A percentile compares a stretch with the other conserved stretches of the same genome.
Evolutionary conservation across 2,329 filamentous ascomycete genomes (phyloP).

Genomic region (Fulvia fulva): DNA sequence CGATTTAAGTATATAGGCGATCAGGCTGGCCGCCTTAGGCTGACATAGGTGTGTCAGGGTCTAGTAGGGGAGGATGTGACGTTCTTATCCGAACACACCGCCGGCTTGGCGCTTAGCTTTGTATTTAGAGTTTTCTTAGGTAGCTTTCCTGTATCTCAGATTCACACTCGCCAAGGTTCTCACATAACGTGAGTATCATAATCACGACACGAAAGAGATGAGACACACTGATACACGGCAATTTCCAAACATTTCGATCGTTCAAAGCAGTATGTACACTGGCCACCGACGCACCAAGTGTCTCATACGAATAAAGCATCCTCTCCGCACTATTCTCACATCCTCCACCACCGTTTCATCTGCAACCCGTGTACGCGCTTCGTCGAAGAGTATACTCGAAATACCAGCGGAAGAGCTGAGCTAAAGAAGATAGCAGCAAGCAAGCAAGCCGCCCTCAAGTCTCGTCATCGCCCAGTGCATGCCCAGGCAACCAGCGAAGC

Average conservation of each 20-base stretch:
- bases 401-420: constrained; percentile 8
- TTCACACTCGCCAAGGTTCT: no score
- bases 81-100: no score
- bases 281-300: constrained; percentile 4
- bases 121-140: no score
- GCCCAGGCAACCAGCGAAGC: background rate
- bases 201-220: background rate
- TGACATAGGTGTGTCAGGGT: no score
- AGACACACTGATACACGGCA: background rate
- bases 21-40: no score
- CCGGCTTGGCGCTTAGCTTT: no score
- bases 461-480: constrained; percentile 1
- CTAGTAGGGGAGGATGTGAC: no score
- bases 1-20: no score
- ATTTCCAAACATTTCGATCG: constrained; percentile 3
- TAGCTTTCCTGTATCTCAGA: no score
- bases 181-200: no score
- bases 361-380: constrained; percentile 1
- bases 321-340: background rate
- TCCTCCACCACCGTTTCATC: constrained; percentile 2
- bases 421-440: constrained; percentile 3
- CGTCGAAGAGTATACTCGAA: constrained; percentile 8
- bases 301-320: constrained; percentile 7
- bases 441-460: constrained; percentile 8
- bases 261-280: constrained; percentile 17